These are phyloP conservation scores for Sicyos edulis DNA, from an alignment of 306 rosid genomes.

Conservation along the genomic window DNA sequence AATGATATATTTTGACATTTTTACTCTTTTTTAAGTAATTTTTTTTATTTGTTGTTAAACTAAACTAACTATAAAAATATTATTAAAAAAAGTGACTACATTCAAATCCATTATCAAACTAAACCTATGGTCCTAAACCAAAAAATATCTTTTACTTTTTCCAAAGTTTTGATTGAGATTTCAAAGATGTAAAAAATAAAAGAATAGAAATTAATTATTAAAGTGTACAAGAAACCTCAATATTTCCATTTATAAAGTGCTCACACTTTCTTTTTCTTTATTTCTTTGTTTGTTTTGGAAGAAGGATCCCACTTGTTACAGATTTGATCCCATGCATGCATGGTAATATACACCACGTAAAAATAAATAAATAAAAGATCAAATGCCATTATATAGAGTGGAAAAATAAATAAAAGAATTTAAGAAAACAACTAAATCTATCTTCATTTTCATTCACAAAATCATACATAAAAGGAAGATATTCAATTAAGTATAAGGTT, in stretches of 20 bases:
- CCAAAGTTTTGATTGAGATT: background rate
- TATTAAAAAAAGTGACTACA: too few species aligned
- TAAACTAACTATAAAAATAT: background rate
- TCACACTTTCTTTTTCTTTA: background rate
- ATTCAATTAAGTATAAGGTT: background rate
- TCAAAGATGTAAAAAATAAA: background rate
- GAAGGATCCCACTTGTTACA: background rate
- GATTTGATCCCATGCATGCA: constrained; percentile 8
- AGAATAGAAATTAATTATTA: background rate
- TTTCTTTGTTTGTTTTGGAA: background rate
- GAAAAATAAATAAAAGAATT: background rate
- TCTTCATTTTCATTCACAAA: constrained; percentile 5
- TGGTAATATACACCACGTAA: background rate
- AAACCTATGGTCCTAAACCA: background rate
- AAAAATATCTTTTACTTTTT: background rate
- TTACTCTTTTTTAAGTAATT: too few species aligned
- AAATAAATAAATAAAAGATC: background rate
- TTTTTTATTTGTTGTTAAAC: too few species aligned
- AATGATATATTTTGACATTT: background rate
- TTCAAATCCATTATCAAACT: background rate
- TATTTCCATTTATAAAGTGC: background rate
- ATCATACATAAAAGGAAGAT: background rate
- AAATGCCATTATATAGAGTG: background rate
- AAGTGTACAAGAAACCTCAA: background rate
- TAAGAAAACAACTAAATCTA: background rate